These are phyloP conservation scores for Auricularia cornea DNA, from an alignment of 768 basidiomycete genomes.

Conservation along the genomic window DNA sequence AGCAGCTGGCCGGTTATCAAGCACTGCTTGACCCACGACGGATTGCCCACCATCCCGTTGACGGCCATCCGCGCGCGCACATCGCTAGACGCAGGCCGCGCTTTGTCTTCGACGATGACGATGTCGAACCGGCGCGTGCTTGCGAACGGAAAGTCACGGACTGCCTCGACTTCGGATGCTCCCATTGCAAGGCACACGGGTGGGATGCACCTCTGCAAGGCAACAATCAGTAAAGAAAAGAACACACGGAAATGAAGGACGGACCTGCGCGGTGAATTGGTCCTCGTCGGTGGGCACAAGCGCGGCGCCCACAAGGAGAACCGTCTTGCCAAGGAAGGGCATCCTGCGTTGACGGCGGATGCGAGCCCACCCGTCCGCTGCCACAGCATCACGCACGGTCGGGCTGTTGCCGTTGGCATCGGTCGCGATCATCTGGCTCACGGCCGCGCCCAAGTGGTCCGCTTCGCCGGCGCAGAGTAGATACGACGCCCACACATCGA, in stretches of 20 bases:
- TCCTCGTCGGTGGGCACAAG: conserved; percentile 41
- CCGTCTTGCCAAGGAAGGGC: conserved; percentile 42
- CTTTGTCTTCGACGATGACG: conserved; percentile 48
- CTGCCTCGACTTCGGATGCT: conserved; percentile 59
- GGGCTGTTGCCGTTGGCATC: conserved; percentile 43
- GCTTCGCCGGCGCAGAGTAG: conserved; percentile 47
- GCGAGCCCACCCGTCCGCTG: conserved; percentile 24
- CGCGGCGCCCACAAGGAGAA: conserved; percentile 54
- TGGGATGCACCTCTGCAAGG: conserved; percentile 33
- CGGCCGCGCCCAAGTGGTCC: conserved; percentile 29
- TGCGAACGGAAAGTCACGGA: conserved; percentile 35
- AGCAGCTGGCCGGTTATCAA: conserved; percentile 46
- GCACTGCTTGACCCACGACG: conserved; percentile 73
- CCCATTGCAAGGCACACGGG: conserved; percentile 75
- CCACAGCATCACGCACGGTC: neutral
- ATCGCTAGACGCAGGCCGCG: conserved; percentile 18
- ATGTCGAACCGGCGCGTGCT: conserved; percentile 44
- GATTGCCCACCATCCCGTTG: conserved; percentile 34
- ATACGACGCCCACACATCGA: conserved; percentile 53
- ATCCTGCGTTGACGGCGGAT: conserved; percentile 43
- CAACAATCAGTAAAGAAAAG: neutral
- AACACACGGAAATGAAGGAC: neutral
- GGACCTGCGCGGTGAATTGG: conserved; percentile 6
- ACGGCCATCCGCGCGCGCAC: conserved; percentile 16
- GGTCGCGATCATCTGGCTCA: conserved; percentile 41